phyloP scores from a whole-genome alignment of 2,329 filamentous ascomycete genomes.

The Mycosphaerelloides madeirae region DNA sequence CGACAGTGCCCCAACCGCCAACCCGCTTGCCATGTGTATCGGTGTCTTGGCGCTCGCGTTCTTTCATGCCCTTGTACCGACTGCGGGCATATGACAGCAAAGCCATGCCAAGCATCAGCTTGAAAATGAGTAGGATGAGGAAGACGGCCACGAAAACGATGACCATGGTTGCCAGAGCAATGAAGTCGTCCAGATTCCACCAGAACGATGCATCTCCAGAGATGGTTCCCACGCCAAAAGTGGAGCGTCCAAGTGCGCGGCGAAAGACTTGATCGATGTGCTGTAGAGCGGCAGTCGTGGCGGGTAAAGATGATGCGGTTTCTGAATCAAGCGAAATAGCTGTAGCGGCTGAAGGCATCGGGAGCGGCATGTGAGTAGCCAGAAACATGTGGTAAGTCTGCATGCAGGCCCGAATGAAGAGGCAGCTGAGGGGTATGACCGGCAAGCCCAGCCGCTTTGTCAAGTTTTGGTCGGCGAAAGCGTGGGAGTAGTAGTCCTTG shows the following conservation, averaged over 20 bases:
- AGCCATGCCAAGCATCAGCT: constrained; percentile 78
- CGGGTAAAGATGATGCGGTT: constrained; percentile 53
- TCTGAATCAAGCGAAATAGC: constrained; percentile 56
- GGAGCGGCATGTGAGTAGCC: constrained; percentile 75
- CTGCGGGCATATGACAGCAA: constrained; percentile 74
- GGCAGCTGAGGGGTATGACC: constrained; percentile 84
- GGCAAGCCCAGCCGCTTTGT: constrained; percentile 86
- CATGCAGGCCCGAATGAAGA: constrained; percentile 89
- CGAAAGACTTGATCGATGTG: constrained; percentile 74
- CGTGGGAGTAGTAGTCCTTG: constrained; percentile 97
- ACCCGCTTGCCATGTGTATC: constrained; percentile 64
- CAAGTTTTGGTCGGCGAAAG: constrained; percentile 84
- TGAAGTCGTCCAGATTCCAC: constrained; percentile 66
- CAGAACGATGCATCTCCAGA: constrained; percentile 34
- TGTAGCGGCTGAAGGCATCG: constrained; percentile 62
- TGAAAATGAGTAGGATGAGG: constrained; percentile 71
- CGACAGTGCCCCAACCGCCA: constrained; percentile 79
- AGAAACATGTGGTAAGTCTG: constrained; percentile 99
- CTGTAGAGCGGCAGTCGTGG: constrained; percentile 70
- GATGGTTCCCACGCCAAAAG: constrained; percentile 52
- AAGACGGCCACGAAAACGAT: constrained; percentile 82
- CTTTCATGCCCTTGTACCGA: constrained; percentile 76
- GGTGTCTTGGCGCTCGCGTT: constrained; percentile 50
- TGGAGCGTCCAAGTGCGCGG: constrained; percentile 68
- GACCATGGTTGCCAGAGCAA: constrained; percentile 74